These are phyloP conservation scores for Metarhizium sp. DNA, from an alignment of 2,329 filamentous ascomycete species.

Conservation along the genomic window DNA sequence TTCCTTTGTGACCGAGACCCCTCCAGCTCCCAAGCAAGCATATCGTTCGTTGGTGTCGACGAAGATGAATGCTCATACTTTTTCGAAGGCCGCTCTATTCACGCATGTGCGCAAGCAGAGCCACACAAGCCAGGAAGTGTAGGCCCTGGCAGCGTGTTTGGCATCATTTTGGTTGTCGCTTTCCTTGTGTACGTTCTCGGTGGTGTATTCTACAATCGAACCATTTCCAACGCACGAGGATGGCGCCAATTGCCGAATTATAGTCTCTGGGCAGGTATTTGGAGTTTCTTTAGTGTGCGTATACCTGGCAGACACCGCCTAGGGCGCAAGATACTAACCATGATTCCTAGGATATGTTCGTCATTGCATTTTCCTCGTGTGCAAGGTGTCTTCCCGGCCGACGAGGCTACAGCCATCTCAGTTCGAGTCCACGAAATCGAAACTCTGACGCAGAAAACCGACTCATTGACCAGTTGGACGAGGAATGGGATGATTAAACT, in stretches of 20 bases:
- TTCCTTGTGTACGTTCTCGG: conserved; percentile 84
- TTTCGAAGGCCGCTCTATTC: conserved; percentile 81
- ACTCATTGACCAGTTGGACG: conserved; percentile 89
- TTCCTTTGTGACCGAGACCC: conserved; percentile 88
- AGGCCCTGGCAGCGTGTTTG: conserved; percentile 70
- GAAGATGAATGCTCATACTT: conserved; percentile 91
- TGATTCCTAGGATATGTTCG: conserved; percentile 49
- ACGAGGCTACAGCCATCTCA: conserved; percentile 59
- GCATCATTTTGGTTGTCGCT: conserved; percentile 69
- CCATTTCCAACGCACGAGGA: conserved; percentile 85
- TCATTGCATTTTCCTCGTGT: conserved; percentile 62
- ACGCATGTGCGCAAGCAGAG: conserved; percentile 63
- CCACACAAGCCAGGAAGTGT: conserved; percentile 64
- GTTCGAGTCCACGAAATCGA: conserved; percentile 39
- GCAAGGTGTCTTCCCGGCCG: conserved; percentile 53
- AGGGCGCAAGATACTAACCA: conserved; percentile 11
- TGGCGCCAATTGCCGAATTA: conserved; percentile 97
- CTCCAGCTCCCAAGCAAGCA: conserved; percentile 52
- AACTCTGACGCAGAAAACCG: conserved; percentile 78
- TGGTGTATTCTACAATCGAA: conserved; percentile 91
- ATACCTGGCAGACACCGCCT: conserved; percentile 20
- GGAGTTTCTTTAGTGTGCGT: conserved; percentile 65
- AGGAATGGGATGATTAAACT: conserved; percentile 81
- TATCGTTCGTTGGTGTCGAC: conserved; percentile 76
- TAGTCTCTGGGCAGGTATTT: conserved; percentile 80